These are phyloP conservation scores for Elongisporangium anandrum DNA, from an alignment of 352 stramenopile genomes.

Conservation along the genomic window DNA sequence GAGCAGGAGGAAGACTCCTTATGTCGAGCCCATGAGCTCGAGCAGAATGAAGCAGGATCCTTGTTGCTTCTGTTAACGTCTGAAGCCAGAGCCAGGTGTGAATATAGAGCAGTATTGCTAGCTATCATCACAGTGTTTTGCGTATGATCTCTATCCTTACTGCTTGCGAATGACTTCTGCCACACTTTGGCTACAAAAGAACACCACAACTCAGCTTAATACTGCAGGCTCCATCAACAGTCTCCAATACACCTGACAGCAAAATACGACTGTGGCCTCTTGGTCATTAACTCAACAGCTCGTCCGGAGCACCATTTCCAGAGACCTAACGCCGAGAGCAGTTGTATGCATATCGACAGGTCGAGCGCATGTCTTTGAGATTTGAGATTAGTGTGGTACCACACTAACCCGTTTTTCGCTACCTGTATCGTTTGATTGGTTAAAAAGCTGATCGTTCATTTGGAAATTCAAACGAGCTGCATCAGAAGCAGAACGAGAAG, in stretches of 20 bases:
- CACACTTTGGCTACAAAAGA: background rate
- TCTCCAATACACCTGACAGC: background rate
- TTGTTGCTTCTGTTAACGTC: background rate
- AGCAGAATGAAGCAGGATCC: background rate
- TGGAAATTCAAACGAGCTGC: slow-evolving; percentile 32
- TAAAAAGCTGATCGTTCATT: slow-evolving; percentile 14
- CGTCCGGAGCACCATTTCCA: background rate
- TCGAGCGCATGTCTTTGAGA: background rate
- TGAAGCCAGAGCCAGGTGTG: background rate
- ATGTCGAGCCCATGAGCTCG: too few species aligned
- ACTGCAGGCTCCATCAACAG: background rate
- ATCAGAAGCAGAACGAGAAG: slow-evolving; percentile 1
- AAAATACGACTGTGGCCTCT: too few species aligned
- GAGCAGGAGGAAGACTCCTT: too few species aligned
- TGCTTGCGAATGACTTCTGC: background rate
- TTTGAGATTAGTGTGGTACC: background rate
- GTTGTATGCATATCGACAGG: background rate
- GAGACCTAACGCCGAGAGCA: background rate
- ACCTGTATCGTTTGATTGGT: slow-evolving; percentile 12
- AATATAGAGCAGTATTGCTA: background rate
- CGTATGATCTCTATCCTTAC: background rate
- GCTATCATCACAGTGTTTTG: background rate
- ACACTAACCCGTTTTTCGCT: background rate
- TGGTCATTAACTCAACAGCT: too few species aligned
- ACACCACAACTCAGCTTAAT: background rate